Conservation (phyloP, 768 basidiomycete species). For the Suillus hirtellus region DNA sequence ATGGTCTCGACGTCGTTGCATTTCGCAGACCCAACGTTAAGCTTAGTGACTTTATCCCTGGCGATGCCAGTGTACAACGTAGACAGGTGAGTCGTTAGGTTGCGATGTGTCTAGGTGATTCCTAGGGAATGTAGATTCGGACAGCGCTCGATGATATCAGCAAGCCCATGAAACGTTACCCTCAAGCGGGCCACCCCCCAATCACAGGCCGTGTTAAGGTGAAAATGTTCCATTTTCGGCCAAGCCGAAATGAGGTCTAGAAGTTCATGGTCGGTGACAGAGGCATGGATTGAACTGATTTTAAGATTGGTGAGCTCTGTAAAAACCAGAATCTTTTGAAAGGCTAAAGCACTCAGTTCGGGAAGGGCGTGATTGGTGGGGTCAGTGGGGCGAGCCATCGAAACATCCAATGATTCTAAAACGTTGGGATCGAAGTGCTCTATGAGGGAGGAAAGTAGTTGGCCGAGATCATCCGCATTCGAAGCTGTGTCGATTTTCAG, state of each 20-base stretch:
- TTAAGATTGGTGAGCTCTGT: not conserved
- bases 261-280: not conserved
- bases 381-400: not conserved
- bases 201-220: not conserved
- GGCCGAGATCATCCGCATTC: not conserved
- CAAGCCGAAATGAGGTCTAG: not conserved
- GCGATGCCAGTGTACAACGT: not conserved
- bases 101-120: not conserved
- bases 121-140: not conserved
- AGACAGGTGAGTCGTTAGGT: not conserved
- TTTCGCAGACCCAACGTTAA: not conserved
- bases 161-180: not conserved
- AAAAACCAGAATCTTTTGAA: not conserved
- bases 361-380: not conserved
- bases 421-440: not conserved
- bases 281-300: not conserved
- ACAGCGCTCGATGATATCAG: not conserved
- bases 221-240: not conserved
- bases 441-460: not conserved
- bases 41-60: not conserved
- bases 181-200: not conserved
- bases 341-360: not conserved
- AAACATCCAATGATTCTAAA: not conserved
- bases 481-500: not conserved
- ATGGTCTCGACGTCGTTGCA: not conserved